Percentiles rank a stretch among this genome's conserved stretches.
Evolutionary conservation across 2,329 filamentous ascomycete genomes (phyloP).

Genomic region (Aspergillus fijiensis): DNA sequence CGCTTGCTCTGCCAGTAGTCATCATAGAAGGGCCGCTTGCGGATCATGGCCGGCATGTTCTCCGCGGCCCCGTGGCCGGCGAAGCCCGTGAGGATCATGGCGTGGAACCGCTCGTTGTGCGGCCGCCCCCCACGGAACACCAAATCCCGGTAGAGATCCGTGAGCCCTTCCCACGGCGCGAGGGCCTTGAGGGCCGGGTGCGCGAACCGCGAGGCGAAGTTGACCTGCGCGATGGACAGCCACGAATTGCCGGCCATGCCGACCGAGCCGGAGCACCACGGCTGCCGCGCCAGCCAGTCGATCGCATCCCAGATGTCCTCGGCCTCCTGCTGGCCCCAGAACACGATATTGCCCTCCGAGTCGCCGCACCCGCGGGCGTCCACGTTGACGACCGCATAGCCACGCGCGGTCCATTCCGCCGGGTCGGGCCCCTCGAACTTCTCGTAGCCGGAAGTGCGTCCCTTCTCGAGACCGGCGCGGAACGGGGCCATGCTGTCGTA

Average conservation of each 20-base stretch:
- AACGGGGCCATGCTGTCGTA: conserved; percentile 18
- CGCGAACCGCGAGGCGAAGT: conserved; percentile 12
- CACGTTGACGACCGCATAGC: conserved; percentile 33
- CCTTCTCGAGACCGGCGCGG: background rate
- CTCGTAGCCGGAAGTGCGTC: conserved; percentile 15
- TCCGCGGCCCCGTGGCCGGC: conserved; percentile 9
- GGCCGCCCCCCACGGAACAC: conserved; percentile 19
- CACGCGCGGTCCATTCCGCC: conserved; percentile 29
- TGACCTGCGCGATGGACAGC: conserved; percentile 16
- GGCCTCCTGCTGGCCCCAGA: conserved; percentile 28
- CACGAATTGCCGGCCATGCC: conserved; percentile 22
- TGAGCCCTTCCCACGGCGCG: conserved; percentile 24
- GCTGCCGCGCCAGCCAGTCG: conserved; percentile 20
- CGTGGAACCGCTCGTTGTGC: conserved; percentile 15
- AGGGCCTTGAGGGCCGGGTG: conserved; percentile 22
- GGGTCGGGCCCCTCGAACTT: conserved; percentile 31
- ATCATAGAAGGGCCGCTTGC: conserved; percentile 19
- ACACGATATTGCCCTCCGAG: conserved; percentile 27
- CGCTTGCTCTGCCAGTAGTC: conserved; percentile 26
- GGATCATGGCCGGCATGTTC: conserved; percentile 17
- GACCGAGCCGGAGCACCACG: conserved; percentile 26
- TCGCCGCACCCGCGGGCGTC: conserved; percentile 29
- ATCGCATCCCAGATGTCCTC: conserved; percentile 29
- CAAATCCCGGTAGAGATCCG: conserved; percentile 19
- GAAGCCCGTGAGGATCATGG: conserved; percentile 15